phyloP scores from a whole-genome alignment of 768 basidiomycete species.

The Crassisporium funariophilum region DNA sequence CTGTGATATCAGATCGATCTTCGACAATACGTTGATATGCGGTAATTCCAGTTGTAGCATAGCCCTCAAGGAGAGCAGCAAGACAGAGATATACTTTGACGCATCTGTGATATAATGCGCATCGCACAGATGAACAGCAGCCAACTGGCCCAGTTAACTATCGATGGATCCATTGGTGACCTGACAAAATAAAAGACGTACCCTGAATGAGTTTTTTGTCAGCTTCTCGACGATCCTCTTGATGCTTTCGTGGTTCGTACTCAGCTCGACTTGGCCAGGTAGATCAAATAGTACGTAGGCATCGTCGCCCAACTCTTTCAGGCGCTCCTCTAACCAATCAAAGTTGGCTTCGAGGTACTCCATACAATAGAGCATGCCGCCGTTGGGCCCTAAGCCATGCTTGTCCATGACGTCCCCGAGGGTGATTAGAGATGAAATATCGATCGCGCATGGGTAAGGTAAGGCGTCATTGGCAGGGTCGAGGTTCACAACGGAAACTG shows the following conservation, averaged over 20 bases:
- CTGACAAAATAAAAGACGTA: slow-evolving; percentile 60
- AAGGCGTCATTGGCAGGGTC: slow-evolving; percentile 93
- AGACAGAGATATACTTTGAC: slow-evolving; percentile 90
- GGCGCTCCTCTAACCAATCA: slow-evolving; percentile 78
- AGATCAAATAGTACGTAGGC: slow-evolving; percentile 94
- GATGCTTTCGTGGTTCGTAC: slow-evolving; percentile 92
- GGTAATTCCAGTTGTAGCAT: slow-evolving; percentile 99
- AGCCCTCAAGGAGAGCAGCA: slow-evolving; percentile 88
- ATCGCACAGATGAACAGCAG: slow-evolving; percentile 94
- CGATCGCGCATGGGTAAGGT: slow-evolving; percentile 89
- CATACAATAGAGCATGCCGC: slow-evolving; percentile 94
- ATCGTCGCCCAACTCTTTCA: slow-evolving; percentile 67
- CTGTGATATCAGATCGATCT: slow-evolving; percentile 86
- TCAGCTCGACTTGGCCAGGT: slow-evolving; percentile 96
- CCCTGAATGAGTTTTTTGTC: slow-evolving; percentile 79
- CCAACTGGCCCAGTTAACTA: slow-evolving; percentile 62
- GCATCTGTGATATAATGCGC: slow-evolving; percentile 97
- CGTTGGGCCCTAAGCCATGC: slow-evolving; percentile 89
- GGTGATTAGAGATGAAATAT: slow-evolving; percentile 83
- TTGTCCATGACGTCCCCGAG: slow-evolving; percentile 86
- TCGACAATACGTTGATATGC: slow-evolving; percentile 95
- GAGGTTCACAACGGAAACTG: slow-evolving; percentile 90
- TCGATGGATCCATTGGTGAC: too few species aligned
- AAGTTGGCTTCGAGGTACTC: slow-evolving; percentile 96
- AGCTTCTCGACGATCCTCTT: slow-evolving; percentile 72